Percentiles rank a stretch among this genome's conserved stretches.
Conservation (phyloP, 2,329 filamentous ascomycete genomes). For the Coniella lustricola region DNA sequence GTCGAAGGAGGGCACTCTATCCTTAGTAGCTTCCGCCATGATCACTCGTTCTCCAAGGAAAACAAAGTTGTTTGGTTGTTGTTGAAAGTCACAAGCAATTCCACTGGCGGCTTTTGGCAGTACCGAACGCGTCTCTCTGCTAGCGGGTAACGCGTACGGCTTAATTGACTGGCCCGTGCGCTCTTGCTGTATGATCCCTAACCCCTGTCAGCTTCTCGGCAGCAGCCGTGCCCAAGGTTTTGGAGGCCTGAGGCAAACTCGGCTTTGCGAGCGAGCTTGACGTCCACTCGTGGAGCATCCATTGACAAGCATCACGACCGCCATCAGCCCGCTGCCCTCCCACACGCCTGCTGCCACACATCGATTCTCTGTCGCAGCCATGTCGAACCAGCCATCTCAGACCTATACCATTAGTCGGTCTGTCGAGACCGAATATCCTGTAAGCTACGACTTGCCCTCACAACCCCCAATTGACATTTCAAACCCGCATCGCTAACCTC, state of each 20-base stretch:
- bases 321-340: neutral
- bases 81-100: neutral
- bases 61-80: neutral
- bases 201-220: conserved; percentile 2
- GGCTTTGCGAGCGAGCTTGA: neutral
- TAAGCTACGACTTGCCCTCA: conserved; percentile 41
- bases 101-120: too few species aligned
- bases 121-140: conserved; percentile 12
- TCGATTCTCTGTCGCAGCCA: conserved; percentile 22
- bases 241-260: conserved; percentile 1
- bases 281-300: conserved; percentile 9
- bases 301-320: conserved; percentile 8
- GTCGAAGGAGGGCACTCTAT: conserved; percentile 33
- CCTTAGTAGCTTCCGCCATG: conserved; percentile 28
- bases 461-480: conserved; percentile 7
- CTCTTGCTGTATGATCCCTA: neutral
- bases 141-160: neutral
- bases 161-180: conserved; percentile 13
- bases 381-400: conserved; percentile 31
- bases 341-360: conserved; percentile 14
- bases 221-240: neutral
- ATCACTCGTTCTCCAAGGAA: conserved; percentile 15
- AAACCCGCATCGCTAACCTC: conserved; percentile 4
- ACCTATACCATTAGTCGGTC: conserved; percentile 68
- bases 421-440: conserved; percentile 77